These are phyloP conservation scores for Ganoderma lucidum DNA, from an alignment of 1,284 basidiomycete genomes.

Conservation along the genomic window DNA sequence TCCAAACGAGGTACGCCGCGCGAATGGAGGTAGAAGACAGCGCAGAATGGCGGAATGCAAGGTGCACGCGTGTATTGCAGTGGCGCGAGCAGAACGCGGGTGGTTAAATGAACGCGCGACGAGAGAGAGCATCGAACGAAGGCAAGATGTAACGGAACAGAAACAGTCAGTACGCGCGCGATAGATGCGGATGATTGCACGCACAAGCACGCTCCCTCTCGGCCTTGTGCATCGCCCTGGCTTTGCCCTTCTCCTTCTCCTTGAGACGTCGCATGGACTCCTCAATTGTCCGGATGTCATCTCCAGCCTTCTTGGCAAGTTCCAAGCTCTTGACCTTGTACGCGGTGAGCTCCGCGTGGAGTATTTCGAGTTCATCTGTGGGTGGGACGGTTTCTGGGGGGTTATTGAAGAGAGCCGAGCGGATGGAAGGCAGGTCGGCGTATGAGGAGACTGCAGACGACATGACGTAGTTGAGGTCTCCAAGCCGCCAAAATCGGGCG, in stretches of 20 bases:
- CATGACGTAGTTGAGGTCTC: conserved; percentile 29
- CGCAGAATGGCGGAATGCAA: neutral
- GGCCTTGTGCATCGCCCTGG: conserved; percentile 68
- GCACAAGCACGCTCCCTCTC: conserved; percentile 77
- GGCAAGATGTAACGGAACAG: conserved; percentile 5
- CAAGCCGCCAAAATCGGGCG: conserved; percentile 17
- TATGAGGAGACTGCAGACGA: too few species aligned
- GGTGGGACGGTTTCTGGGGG: too few species aligned
- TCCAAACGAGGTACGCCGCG: neutral
- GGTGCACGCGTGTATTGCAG: neutral
- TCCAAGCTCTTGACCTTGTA: too few species aligned
- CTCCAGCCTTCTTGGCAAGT: too few species aligned
- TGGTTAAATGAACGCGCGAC: conserved; percentile 18
- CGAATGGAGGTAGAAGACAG: neutral
- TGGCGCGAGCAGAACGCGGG: neutral
- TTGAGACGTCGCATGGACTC: conserved; percentile 75
- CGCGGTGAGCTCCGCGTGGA: too few species aligned
- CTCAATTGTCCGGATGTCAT: too few species aligned
- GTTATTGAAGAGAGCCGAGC: too few species aligned
- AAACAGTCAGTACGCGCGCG: conserved; percentile 16
- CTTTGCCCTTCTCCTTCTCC: conserved; percentile 81
- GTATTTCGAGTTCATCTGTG: too few species aligned
- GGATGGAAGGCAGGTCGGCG: too few species aligned
- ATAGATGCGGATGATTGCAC: conserved; percentile 45
- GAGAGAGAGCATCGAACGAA: conserved; percentile 3